Conservation (phyloP, 2,329 filamentous ascomycete species). For the Monascus ruber region DNA sequence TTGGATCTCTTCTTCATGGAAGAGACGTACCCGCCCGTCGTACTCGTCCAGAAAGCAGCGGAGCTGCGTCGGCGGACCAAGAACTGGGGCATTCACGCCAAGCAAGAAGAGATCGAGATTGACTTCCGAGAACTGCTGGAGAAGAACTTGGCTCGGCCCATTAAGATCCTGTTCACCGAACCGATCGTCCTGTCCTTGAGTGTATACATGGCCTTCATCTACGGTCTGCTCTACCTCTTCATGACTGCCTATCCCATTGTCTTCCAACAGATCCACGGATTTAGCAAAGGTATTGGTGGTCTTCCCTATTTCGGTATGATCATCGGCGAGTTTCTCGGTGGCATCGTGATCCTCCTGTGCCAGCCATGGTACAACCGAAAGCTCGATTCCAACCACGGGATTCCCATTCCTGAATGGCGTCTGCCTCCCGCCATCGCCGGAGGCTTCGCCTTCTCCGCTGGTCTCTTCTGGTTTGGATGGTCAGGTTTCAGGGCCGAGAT, state of each 20-base stretch:
- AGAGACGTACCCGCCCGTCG: slow-evolving; percentile 43
- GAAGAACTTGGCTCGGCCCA: slow-evolving; percentile 36
- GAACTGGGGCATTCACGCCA: slow-evolving; percentile 49
- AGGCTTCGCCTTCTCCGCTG: slow-evolving; percentile 42
- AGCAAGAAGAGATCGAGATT: slow-evolving; percentile 40
- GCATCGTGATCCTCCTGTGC: slow-evolving; percentile 49
- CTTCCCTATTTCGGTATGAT: slow-evolving; percentile 82
- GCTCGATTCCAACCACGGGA: slow-evolving; percentile 52
- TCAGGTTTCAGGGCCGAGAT: slow-evolving; percentile 42
- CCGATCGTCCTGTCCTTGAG: slow-evolving; percentile 32
- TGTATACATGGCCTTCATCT: slow-evolving; percentile 29
- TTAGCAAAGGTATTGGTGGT: slow-evolving; percentile 58
- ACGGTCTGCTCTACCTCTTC: slow-evolving; percentile 25
- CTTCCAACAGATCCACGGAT: slow-evolving; percentile 49
- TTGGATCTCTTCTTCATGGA: slow-evolving; percentile 32
- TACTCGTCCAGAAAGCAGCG: slow-evolving; percentile 41
- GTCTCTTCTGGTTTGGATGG: slow-evolving; percentile 72
- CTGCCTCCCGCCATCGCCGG: slow-evolving; percentile 44
- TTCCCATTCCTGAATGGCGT: slow-evolving; percentile 48
- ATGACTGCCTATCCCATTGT: slow-evolving; percentile 27
- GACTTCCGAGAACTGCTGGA: slow-evolving; percentile 35
- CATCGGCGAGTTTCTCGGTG: slow-evolving; percentile 57
- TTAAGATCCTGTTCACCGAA: slow-evolving; percentile 30
- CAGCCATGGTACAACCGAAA: slow-evolving; percentile 58
- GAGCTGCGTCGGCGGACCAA: slow-evolving; percentile 42